Evolutionary conservation across 2,329 filamentous ascomycete species (phyloP), one percentile per base, ranked within the genome.

Genomic region (Colletotrichum karsti): DNA sequence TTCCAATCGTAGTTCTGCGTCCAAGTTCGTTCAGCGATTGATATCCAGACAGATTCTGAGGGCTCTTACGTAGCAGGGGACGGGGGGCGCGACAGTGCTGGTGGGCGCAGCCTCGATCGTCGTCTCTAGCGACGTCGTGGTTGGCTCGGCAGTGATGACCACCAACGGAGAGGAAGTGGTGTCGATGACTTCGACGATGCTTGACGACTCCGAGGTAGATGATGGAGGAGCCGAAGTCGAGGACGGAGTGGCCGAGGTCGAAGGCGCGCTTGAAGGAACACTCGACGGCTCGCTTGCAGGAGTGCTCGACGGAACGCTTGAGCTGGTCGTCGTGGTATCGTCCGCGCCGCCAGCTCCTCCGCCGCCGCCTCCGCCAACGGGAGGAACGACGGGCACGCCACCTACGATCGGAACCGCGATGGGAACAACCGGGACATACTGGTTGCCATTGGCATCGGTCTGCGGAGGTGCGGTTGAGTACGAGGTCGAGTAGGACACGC

Each of bases 51-150:
- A 18, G 20, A 3, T n/a, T 28, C 0, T 10, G 2, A 26, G 4
- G 10, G 26, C 22, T 53, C 62, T 53, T 8, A 64, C 62, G 20
- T 64, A 64, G 5, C 54, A 64, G 7, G 54, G 54, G 18, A 64
- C 44, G 5, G 62, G 62, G 15, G 62, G n/a, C 8, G 62, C 33
- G 9, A 24, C 44, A 1, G 42, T 20, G 41, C 24, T 59, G 24
- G 54, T 59, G 4, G 62, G 51, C 1, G 26, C 33, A 18, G 37
- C 37, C 6, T 55, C 51, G 39, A 5, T 35, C 13, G 22, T 18
- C 5, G 42, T 37, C 51, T 63, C 60, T 13, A 20, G 26, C 2
- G 33, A 50, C 9, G 53, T 58, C 24, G 39, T 13, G 7, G 44
- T 59, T 6, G 55, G 44, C 42, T 51, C 42, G n/a, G 9, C 3